Evolutionary conservation across 306 rosid species (phyloP), one percentile per base, ranked within the genome.

Genomic region (Cucurbita argyrosperma): DNA sequence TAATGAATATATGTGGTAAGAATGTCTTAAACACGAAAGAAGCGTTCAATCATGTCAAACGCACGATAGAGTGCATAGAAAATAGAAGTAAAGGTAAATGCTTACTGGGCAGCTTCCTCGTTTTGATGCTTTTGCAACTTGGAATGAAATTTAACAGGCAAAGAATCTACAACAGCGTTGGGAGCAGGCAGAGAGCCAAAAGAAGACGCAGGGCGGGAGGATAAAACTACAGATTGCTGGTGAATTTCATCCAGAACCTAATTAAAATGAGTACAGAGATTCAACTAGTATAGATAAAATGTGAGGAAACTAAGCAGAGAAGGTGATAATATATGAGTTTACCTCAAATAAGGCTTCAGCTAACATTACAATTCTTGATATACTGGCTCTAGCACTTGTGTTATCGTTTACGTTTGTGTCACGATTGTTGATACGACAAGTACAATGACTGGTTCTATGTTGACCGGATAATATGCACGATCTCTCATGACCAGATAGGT

Each of bases 191-290:
- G 82, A 81, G 99, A 95, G 79, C 99, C 99, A 71, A 91, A 91
- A 37, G 97, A 88, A 77, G 99, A 91, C 57, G 92, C 93, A 76
- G 93, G 96, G 23, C 91, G 97, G 74, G 99, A 85, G 62, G 99
- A 88, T 78, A 91, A 83, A 82, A 94, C 99, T 71, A 87, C 96
- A 54, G 99, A 89, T 87, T 95, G 99, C 97, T 95, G 99, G 89
- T 95, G 99, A 89, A 95, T 95, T 88, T 95, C 99, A 95, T 95
- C 99, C 97, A 95, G 96, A 89, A 95, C 99, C 99, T 95, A 95
- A 85, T 95, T 80, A 89, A 85, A 78, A 82, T 86, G 84, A 72
- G 84, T 78, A 79, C 43, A 86, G 79, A 81, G 53, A 79, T 88
- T 89, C 84, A 91, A 85, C 77, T 78, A 61, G 83, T 50, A 83